Evolutionary conservation across 2,329 filamentous ascomycete species (phyloP), one percentile per base, ranked within the genome.

Genomic region (Proliferodiscus dingleyae): DNA sequence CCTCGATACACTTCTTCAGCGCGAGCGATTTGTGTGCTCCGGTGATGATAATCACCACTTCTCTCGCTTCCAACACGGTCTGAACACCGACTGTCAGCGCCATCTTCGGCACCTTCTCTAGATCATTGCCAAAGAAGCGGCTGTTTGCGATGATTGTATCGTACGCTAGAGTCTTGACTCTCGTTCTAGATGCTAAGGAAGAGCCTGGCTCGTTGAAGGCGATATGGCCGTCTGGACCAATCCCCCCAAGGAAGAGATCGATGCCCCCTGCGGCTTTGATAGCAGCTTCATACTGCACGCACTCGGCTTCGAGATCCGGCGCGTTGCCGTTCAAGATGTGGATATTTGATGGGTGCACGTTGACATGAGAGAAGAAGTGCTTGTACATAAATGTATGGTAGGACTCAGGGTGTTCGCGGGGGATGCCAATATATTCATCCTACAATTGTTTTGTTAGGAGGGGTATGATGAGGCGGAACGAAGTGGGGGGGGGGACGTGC

Each of bases 361-460:
- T 87, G 58, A 93, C 83, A 57, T 80, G 87, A 34, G 85, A 87
- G 73, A 94, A 94, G 74, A 94, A 89, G 69, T 93, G 77, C 68
- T 86, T 87, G 78, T 89, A 94, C 88, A 94, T 93, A 72, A 93
- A 94, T 54, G 83, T 87, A 71, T 94, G 88, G 68, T 94, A 94
- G 60, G 83, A 89, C 65, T 93, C 83, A 10, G 87, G 82, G 64
- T 94, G 87, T 58, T 90, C 86, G 60, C 86, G 81, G 26, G 87
- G 83, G 52, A 94, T 78, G 46, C 85, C 86, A 55, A 93, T 86
- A 61, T 94, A 94, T 69, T 94, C 88, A 68, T 94, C 88, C 81
- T 85, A 55, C 28, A n/a, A 15, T n/a, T 13, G 9, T 32, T 13
- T 15, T 32, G 29, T 32, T 15, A 32, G 29, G 13, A 8, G 4